Evolutionary conservation across 768 basidiomycete species (phyloP), one percentile per base, ranked within the genome.

Genomic region (Naganishia antarctica): DNA sequence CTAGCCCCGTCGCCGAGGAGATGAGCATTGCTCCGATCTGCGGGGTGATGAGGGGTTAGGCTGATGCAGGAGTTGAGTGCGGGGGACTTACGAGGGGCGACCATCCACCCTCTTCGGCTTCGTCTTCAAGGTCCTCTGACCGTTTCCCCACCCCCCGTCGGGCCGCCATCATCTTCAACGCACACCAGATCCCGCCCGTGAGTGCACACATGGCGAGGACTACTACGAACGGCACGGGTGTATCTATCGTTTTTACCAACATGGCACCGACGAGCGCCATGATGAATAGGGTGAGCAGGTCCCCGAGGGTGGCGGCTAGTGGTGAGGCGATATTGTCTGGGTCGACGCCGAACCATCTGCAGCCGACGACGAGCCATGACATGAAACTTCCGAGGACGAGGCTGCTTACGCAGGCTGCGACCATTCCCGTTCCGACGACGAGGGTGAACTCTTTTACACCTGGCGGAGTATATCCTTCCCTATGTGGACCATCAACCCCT

Each of bases 251-350:
- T 47, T 80, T 79, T 47, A 91, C 84, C 64, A 94, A 82, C n/a
- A 84, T 65, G 2, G 87, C 83, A 3, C 76, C 78, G 21, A 81
- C 66, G 16, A 78, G 63, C n/a, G 87, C 89, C 28, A 98, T 80
- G 61, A 97, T 85, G 64, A 85, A 82, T 50, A 99, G 84, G 0
- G 94, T 94, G 53, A 98, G 82, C 34, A 99, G 82, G 72, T 98
- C 96, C 4, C 96, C 94, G 1, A 98, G 82, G 70, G 90, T 91
- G 2, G 91, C 85, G 0, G 96, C 96, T 9, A 98, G 82, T 0
- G 96, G 92, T 0, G 96, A 90, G 1, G 93, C 89, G 69, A 98
- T 93, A 76, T 99, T 99, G 74, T 96, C 92, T 61, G 96, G 96
- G 77, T 99, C 88, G 44, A 87, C 83, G 4, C 86, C 84, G 66